Evolutionary conservation across 371 early-diverging fungal genomes (phyloP).

Genomic region (Mortierella sp.): DNA sequence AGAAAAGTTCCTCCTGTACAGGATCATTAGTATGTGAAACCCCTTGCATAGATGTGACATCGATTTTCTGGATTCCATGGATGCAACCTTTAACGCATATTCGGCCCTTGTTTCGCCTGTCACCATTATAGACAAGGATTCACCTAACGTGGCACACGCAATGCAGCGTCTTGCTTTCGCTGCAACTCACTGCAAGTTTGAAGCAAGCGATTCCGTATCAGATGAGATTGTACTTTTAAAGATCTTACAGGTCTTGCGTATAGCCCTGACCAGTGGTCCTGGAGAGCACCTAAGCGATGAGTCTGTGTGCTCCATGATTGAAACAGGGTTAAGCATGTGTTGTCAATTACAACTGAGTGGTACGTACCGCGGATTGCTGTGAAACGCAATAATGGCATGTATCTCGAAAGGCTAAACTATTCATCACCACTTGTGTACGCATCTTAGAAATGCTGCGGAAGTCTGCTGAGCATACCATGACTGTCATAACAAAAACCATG

Average conservation of each 20-base stretch:
- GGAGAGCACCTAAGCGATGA: slow-evolving; percentile 86
- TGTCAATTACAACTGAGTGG: slow-evolving; percentile 93
- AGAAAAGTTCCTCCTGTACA: slow-evolving; percentile 89
- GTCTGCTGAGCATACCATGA: slow-evolving; percentile 86
- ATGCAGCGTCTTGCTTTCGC: slow-evolving; percentile 82
- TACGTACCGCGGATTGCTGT: slow-evolving; percentile 47
- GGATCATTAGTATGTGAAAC: slow-evolving; percentile 78
- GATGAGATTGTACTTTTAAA: slow-evolving; percentile 94
- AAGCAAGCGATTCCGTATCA: slow-evolving; percentile 90
- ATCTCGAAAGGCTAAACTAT: background rate
- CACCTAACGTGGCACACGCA: slow-evolving; percentile 75
- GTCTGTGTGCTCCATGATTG: slow-evolving; percentile 96
- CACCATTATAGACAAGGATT: slow-evolving; percentile 66
- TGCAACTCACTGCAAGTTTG: slow-evolving; percentile 95
- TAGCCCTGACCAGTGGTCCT: slow-evolving; percentile 74
- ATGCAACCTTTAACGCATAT: background rate
- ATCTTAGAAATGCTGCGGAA: slow-evolving; percentile 79
- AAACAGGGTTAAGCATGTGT: slow-evolving; percentile 95
- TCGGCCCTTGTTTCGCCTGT: background rate
- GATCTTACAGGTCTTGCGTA: slow-evolving; percentile 87
- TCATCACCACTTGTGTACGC: background rate
- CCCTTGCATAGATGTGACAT: background rate
- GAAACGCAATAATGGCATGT: no score
- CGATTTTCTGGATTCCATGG: background rate
- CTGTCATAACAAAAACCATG: slow-evolving; percentile 78